Percentiles rank a stretch among this genome's conserved stretches.
Evolutionary conservation across 1,139 yeast species (phyloP).

Genomic region (Blastobotrys niveus): DNA sequence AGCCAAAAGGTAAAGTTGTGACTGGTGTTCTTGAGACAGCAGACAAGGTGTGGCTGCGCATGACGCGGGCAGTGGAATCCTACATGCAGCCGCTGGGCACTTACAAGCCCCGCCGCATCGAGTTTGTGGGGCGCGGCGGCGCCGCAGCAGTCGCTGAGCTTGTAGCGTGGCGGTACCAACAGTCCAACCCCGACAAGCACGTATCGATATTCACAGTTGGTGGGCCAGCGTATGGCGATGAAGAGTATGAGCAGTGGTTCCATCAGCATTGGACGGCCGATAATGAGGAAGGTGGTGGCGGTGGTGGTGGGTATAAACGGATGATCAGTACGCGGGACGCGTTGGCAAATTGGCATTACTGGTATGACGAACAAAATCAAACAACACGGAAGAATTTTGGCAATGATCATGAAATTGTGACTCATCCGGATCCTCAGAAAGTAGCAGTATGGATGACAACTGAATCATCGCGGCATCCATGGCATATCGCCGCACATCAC

Average conservation of each 20-base stretch:
- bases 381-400: not conserved
- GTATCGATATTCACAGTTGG: constrained; percentile 4
- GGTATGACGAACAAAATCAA: not conserved
- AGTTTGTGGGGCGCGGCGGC: constrained; percentile 7
- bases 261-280: not conserved
- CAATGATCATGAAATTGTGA: not conserved
- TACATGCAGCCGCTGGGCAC: constrained; percentile 3
- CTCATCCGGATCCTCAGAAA: constrained; percentile 2
- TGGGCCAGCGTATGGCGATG: constrained; percentile 7
- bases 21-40: no score
- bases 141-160: constrained; percentile 10
- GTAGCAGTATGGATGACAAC: constrained; percentile 8
- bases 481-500: not conserved
- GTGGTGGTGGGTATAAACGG: not conserved
- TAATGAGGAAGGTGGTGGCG: not conserved
- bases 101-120: not conserved
- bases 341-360: constrained; percentile 2
- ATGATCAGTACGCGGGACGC: constrained; percentile 8
- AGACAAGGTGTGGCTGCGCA: no score
- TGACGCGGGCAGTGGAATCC: not conserved
- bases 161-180: constrained; percentile 3
- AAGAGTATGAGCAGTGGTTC: constrained; percentile 4
- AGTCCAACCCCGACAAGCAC: constrained; percentile 1
- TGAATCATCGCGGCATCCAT: not conserved
- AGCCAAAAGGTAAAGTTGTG: no score